Percentiles rank a stretch among this genome's conserved stretches.
phyloP scores from a whole-genome alignment of 164 flowering plant genomes.

The Litsea cubeba region DNA sequence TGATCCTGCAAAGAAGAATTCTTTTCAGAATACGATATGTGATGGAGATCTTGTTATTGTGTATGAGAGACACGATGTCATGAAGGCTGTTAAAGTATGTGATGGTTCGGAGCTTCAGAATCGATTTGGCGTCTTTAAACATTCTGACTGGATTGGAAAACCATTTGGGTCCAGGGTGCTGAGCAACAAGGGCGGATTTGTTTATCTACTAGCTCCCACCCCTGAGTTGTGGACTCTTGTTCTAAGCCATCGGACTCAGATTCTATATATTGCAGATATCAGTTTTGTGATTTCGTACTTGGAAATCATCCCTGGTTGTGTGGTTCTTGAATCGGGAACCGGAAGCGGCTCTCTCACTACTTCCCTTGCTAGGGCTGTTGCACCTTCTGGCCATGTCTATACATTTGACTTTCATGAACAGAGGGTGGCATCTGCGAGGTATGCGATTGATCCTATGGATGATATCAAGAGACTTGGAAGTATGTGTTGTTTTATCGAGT shows the following conservation, averaged over 20 bases:
- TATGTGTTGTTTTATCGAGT: not conserved
- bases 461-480: not conserved
- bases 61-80: conserved; percentile 70
- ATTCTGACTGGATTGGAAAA: conserved; percentile 86
- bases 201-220: conserved; percentile 83
- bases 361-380: conserved; percentile 87
- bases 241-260: conserved; percentile 92
- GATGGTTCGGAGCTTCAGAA: conserved; percentile 63
- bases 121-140: conserved; percentile 77
- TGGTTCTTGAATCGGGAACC: conserved; percentile 87
- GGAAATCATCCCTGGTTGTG: conserved; percentile 80
- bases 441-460: not conserved
- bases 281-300: conserved; percentile 71
- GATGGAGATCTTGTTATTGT: conserved; percentile 80
- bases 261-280: conserved; percentile 85
- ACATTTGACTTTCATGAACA: conserved; percentile 90
- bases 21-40: conserved; percentile 45
- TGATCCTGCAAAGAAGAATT: conserved; percentile 40
- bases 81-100: conserved; percentile 75
- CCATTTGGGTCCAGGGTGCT: conserved; percentile 79
- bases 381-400: conserved; percentile 77
- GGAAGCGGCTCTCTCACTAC: conserved; percentile 88
- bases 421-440: conserved; percentile 87
- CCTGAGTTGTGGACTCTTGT: conserved; percentile 93
- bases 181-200: conserved; percentile 72